Evolutionary conservation across 2,329 filamentous ascomycete species (phyloP), one percentile per base, ranked within the genome.

Genomic region (Trichoderma arundinaceum): DNA sequence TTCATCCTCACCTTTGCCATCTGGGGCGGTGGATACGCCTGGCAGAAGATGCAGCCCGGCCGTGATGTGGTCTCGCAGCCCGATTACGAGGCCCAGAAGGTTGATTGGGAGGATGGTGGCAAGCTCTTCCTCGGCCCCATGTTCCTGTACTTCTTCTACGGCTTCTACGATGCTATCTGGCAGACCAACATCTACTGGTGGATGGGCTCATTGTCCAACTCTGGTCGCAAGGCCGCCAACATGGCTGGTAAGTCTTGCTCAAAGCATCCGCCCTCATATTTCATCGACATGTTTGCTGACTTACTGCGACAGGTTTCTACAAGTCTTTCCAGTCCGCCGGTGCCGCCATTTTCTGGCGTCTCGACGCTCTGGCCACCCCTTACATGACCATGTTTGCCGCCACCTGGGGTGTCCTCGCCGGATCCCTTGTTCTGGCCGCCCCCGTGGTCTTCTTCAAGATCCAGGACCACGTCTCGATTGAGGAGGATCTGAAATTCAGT

Each of bases 181-280:
- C 94, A 98, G 81, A 86, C 84, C 2, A 84, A 80, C 68, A 85
- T 86, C 59, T 89, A 90, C 79, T 90, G 87, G 87, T 63, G 59
- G 81, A 97, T 98, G 90, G 94, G 94, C 58, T 87, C 94, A 7
- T 84, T 97, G 49, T 94, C 92, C 75, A 98, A 98, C 86, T 96
- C 94, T 69, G 88, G 91, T 67, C 92, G 94, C 77, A 94, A 93
- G 77, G 86, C 94, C 33, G 94, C 94, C 80, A 97, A 97, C 82
- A 94, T 74, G 68, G 91, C 92, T 48, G 94, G 92, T 91, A 74
- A 82, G 58, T 77, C 80, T 46, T 64, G 35, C 35, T 38, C 35
- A 10, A 10, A 38, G 7, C 35, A 38, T 10, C n/a, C n/a, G n/a
- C n/a, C 17, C 44, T 7, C 44, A 10, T n/a, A 9, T 1, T 39